Percentiles rank a stretch among this genome's conserved stretches.
Conservation (phyloP, 371 early-diverging fungal genomes). For the Mortierella sp. region DNA sequence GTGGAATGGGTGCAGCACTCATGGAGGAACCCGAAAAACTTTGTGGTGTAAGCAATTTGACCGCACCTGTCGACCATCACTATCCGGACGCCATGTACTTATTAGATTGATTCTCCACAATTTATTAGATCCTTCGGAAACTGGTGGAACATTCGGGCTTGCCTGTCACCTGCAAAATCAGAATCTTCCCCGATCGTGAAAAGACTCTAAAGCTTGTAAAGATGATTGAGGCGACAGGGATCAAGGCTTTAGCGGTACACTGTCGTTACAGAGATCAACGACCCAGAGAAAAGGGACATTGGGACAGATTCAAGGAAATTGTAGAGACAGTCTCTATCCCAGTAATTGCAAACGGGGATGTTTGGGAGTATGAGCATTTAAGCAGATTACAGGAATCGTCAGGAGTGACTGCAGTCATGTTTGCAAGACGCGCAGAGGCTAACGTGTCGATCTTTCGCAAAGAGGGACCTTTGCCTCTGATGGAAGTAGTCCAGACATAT, state of each 20-base stretch:
- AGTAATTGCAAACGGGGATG: slow-evolving; percentile 95
- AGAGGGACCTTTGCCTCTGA: slow-evolving; percentile 68
- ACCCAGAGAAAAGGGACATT: slow-evolving; percentile 84
- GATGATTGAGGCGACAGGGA: slow-evolving; percentile 88
- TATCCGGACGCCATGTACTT: no score
- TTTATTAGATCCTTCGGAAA: slow-evolving; percentile 74
- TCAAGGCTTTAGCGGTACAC: slow-evolving; percentile 92
- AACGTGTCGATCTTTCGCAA: slow-evolving; percentile 89
- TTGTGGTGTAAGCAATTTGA: slow-evolving; percentile 60
- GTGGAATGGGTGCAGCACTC: slow-evolving; percentile 97
- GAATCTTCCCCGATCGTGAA: slow-evolving; percentile 78
- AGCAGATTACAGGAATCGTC: slow-evolving; percentile 67
- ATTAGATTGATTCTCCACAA: no score
- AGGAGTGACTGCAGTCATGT: slow-evolving; percentile 82
- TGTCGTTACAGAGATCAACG: slow-evolving; percentile 85
- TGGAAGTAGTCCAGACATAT: slow-evolving; percentile 73
- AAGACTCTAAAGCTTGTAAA: slow-evolving; percentile 86
- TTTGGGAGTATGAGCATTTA: slow-evolving; percentile 75
- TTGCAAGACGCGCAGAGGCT: slow-evolving; percentile 87
- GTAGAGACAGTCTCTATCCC: slow-evolving; percentile 77
- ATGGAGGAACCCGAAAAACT: slow-evolving; percentile 87
- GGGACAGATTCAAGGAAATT: slow-evolving; percentile 85
- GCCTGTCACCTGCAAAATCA: slow-evolving; percentile 87
- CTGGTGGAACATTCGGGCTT: slow-evolving; percentile 81
- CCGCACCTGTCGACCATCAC: not conserved